A percentile compares a stretch with the other conserved stretches of the same genome.
Conservation (phyloP, 345 rosid species). For the Populus pruinosa region DNA sequence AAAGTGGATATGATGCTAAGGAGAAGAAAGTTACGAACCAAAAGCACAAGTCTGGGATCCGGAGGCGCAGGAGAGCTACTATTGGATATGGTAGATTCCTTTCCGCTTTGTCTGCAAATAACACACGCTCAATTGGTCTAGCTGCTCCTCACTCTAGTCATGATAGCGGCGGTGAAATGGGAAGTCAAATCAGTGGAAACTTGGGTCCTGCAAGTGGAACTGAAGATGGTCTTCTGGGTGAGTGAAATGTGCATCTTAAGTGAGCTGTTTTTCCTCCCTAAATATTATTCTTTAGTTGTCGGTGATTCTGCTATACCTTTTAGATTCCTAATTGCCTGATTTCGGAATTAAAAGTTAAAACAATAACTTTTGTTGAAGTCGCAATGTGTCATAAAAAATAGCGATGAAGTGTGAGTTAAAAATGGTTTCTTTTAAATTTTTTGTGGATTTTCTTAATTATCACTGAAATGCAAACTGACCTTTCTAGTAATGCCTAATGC, state of each 20-base stretch:
- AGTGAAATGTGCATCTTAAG: slow-evolving; percentile 16
- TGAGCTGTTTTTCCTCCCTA: too few species aligned
- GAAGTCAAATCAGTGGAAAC: slow-evolving; percentile 28
- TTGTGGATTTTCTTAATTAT: neutral
- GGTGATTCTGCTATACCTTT: slow-evolving; percentile 2
- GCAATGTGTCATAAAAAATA: neutral
- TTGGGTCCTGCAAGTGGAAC: slow-evolving; percentile 19
- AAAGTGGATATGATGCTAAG: slow-evolving; percentile 38
- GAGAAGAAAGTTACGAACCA: slow-evolving; percentile 44
- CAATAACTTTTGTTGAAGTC: neutral
- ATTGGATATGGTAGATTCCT: slow-evolving; percentile 33
- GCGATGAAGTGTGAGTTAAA: neutral
- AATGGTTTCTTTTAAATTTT: neutral
- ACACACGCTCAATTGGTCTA: slow-evolving; percentile 18
- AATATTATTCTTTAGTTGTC: neutral
- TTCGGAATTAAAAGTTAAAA: neutral
- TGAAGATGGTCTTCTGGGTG: slow-evolving; percentile 40
- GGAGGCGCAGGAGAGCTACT: slow-evolving; percentile 42
- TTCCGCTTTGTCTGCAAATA: slow-evolving; percentile 12
- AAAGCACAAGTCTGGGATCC: slow-evolving; percentile 40
- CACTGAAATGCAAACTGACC: slow-evolving; percentile 18
- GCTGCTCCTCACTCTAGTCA: slow-evolving; percentile 18
- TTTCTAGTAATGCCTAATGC: slow-evolving; percentile 12
- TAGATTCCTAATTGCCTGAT: neutral
- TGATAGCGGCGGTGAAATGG: slow-evolving; percentile 21